Percentiles rank a stretch among this genome's conserved stretches.
These are phyloP conservation scores for Leccinum pellstonianum DNA, from an alignment of 768 basidiomycete genomes.

Conservation along the genomic window DNA sequence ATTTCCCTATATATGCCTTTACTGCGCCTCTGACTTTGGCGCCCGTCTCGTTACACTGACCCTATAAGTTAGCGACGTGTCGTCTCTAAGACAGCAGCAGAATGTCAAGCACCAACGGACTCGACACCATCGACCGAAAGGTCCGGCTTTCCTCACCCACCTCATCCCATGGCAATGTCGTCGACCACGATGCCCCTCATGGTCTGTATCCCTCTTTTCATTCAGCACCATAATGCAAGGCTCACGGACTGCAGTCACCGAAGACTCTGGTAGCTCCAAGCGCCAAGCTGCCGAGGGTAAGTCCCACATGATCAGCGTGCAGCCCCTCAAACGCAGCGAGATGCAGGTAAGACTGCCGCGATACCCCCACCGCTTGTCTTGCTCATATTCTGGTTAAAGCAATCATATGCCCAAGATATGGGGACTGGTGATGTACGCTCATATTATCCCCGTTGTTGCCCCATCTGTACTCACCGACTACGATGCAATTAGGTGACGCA, in stretches of 20 bases:
- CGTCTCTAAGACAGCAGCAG: neutral
- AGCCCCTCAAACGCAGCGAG: conserved; percentile 79
- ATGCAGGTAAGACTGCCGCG: conserved; percentile 66
- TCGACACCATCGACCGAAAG: conserved; percentile 44
- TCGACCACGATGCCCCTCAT: conserved; percentile 66
- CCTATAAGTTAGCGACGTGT: conserved; percentile 15
- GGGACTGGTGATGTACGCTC: conserved; percentile 56
- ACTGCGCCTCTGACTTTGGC: neutral
- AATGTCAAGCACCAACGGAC: conserved; percentile 28
- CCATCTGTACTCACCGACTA: neutral
- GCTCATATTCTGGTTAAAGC: conserved; percentile 43
- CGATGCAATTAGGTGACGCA: conserved; percentile 59
- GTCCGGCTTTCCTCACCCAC: conserved; percentile 44
- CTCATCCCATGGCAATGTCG: conserved; percentile 57
- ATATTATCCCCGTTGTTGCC: neutral
- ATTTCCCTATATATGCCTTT: neutral
- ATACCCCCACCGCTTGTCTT: neutral
- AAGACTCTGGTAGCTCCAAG: conserved; percentile 43
- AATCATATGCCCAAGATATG: conserved; percentile 89
- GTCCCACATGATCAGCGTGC: conserved; percentile 67
- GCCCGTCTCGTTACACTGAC: neutral
- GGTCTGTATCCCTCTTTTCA: conserved; percentile 42
- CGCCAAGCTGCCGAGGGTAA: conserved; percentile 30
- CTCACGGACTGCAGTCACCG: conserved; percentile 54
- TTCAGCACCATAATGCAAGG: neutral